Conservation (phyloP, 1,139 yeast species). For the Blastobotrys petasosporus region DNA sequence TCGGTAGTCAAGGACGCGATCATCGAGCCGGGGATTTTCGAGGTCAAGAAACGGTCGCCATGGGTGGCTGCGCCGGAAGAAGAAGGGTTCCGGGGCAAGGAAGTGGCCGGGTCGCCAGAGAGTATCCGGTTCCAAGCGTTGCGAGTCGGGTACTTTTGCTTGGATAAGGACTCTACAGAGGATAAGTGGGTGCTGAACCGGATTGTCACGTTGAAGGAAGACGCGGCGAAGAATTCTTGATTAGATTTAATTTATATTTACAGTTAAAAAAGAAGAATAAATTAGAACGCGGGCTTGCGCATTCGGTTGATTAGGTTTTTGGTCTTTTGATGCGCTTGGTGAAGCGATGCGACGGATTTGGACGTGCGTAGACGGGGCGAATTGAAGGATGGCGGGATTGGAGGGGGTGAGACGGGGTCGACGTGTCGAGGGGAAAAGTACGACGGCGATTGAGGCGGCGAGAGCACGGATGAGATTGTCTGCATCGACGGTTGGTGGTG, state of each 20-base stretch:
- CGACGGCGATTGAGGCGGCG: too few species aligned
- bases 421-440: too few species aligned
- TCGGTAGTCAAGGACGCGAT: conserved; percentile 57
- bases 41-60: conserved; percentile 66
- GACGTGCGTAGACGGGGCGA: too few species aligned
- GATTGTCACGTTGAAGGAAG: conserved; percentile 84
- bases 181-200: conserved; percentile 69
- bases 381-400: too few species aligned
- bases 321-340: conserved; percentile 5
- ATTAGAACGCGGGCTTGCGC: not conserved
- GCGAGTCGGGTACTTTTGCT: conserved; percentile 92
- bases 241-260: not conserved
- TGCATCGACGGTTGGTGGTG: too few species aligned
- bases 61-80: conserved; percentile 37
- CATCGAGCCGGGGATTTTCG: conserved; percentile 71
- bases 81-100: conserved; percentile 43
- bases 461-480: too few species aligned
- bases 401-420: too few species aligned
- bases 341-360: not conserved
- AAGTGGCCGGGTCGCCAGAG: conserved; percentile 58
- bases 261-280: not conserved
- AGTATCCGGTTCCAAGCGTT: conserved; percentile 97
- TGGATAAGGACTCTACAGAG: conserved; percentile 69
- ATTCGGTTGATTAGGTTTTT: conserved; percentile 3
- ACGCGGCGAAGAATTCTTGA: conserved; percentile 28